These are phyloP conservation scores for Candida peoriensis DNA, from an alignment of 805 yeast genomes.

Conservation along the genomic window DNA sequence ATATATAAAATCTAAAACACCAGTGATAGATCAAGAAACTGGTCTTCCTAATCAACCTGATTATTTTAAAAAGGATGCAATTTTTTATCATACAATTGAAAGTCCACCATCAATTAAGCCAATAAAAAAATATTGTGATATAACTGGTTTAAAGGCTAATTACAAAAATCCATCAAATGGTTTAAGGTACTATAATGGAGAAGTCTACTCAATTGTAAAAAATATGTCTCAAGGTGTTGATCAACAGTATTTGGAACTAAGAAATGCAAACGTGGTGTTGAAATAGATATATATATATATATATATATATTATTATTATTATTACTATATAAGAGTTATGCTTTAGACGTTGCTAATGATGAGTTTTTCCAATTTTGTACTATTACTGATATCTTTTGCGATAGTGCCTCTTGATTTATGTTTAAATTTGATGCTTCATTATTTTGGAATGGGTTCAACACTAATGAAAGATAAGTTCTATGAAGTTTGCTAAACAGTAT, in stretches of 20 bases:
- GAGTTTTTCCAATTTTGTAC: background rate
- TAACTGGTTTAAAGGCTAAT: slow-evolving; percentile 79
- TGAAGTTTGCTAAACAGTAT: slow-evolving; percentile 39
- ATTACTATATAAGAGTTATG: too few relatives aligned
- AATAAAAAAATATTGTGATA: slow-evolving; percentile 80
- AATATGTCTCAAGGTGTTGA: slow-evolving; percentile 87
- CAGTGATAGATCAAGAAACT: background rate
- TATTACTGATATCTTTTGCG: slow-evolving; percentile 12
- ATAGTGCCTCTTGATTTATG: slow-evolving; percentile 21
- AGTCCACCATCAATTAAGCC: slow-evolving; percentile 91
- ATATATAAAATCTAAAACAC: slow-evolving; percentile 38
- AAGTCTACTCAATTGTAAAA: slow-evolving; percentile 71
- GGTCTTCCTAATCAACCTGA: background rate
- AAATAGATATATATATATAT: too few relatives aligned
- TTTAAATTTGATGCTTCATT: slow-evolving; percentile 16
- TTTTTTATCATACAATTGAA: slow-evolving; percentile 64
- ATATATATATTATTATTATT: too few relatives aligned
- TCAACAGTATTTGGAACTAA: slow-evolving; percentile 81
- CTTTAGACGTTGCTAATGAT: slow-evolving; percentile 1
- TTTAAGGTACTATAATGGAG: slow-evolving; percentile 75
- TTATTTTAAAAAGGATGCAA: slow-evolving; percentile 37
- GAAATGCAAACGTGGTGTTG: slow-evolving; percentile 85
- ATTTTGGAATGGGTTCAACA: slow-evolving; percentile 59
- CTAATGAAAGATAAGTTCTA: slow-evolving; percentile 46
- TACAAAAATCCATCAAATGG: slow-evolving; percentile 74